Percentiles rank a stretch among this genome's conserved stretches.
phyloP scores from a whole-genome alignment of 2,329 filamentous ascomycete genomes.

The Didymella keratinophila region DNA sequence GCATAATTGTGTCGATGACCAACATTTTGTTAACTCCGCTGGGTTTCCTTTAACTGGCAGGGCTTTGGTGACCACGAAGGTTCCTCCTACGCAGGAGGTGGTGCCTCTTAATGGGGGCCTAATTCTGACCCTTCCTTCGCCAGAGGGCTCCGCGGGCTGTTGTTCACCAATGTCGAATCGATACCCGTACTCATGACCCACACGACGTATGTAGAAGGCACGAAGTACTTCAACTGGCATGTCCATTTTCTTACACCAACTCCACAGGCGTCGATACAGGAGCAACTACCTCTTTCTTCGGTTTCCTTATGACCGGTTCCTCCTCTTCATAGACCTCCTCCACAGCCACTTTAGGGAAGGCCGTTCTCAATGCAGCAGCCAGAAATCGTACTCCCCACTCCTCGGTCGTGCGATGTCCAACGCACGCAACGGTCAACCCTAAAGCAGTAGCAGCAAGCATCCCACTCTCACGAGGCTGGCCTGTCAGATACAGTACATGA shows the following conservation, averaged over 20 bases:
- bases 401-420: slow-evolving; percentile 50
- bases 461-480: slow-evolving; percentile 46
- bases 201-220: background rate
- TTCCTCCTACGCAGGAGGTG: too few species aligned
- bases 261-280: background rate
- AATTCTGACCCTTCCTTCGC: too few species aligned
- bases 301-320: slow-evolving; percentile 8
- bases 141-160: too few species aligned
- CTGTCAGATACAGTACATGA: slow-evolving; percentile 51
- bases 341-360: slow-evolving; percentile 44
- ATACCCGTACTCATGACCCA: background rate
- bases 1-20: too few species aligned
- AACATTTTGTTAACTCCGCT: too few species aligned
- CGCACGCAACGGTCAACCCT: slow-evolving; percentile 49
- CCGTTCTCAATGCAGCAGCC: slow-evolving; percentile 34
- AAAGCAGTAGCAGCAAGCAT: slow-evolving; percentile 42
- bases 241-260: background rate
- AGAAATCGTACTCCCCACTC: slow-evolving; percentile 53
- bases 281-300: background rate
- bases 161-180: too few species aligned
- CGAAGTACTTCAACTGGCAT: background rate
- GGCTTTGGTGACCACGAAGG: too few species aligned
- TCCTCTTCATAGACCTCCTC: slow-evolving; percentile 51
- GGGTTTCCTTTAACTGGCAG: too few species aligned
- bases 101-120: too few species aligned